These are phyloP conservation scores for Blastobotrys capitulatus DNA, from an alignment of 1,139 yeast genomes.

Conservation along the genomic window DNA sequence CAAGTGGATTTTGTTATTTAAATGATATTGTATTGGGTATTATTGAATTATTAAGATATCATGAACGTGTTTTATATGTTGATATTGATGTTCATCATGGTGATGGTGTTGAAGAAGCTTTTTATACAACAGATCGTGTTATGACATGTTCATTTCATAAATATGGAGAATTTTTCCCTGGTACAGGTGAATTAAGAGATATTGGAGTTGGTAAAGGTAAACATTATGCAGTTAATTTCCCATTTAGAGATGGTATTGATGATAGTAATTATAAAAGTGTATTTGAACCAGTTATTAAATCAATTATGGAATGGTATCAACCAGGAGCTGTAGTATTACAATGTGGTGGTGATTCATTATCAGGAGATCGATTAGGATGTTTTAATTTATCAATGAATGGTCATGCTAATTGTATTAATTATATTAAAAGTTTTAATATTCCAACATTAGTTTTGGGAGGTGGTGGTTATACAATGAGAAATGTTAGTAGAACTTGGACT, in stretches of 20 bases:
- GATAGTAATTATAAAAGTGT: slow-evolving; percentile 81
- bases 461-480: slow-evolving; percentile 97
- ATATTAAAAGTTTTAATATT: slow-evolving; percentile 76
- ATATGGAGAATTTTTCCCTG: slow-evolving; percentile 95
- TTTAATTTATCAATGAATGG: slow-evolving; percentile 89
- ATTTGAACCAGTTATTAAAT: slow-evolving; percentile 78
- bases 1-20: slow-evolving; percentile 92
- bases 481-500: slow-evolving; percentile 95
- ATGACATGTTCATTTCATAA: slow-evolving; percentile 98
- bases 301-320: slow-evolving; percentile 88
- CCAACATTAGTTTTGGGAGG: slow-evolving; percentile 95
- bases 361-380: slow-evolving; percentile 88
- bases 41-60: slow-evolving; percentile 80
- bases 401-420: slow-evolving; percentile 93
- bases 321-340: slow-evolving; percentile 88
- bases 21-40: slow-evolving; percentile 89
- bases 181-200: slow-evolving; percentile 88
- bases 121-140: slow-evolving; percentile 91
- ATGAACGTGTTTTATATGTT: slow-evolving; percentile 90
- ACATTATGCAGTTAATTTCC: slow-evolving; percentile 80
- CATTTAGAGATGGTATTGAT: slow-evolving; percentile 88
- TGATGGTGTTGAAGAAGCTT: slow-evolving; percentile 98
- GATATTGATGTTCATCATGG: slow-evolving; percentile 98
- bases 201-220: slow-evolving; percentile 88
- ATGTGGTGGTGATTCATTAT: slow-evolving; percentile 83